Evolutionary conservation across 2,329 filamentous ascomycete genomes (phyloP), one percentile per base, ranked within the genome.

Genomic region (Fusarium algeriense): DNA sequence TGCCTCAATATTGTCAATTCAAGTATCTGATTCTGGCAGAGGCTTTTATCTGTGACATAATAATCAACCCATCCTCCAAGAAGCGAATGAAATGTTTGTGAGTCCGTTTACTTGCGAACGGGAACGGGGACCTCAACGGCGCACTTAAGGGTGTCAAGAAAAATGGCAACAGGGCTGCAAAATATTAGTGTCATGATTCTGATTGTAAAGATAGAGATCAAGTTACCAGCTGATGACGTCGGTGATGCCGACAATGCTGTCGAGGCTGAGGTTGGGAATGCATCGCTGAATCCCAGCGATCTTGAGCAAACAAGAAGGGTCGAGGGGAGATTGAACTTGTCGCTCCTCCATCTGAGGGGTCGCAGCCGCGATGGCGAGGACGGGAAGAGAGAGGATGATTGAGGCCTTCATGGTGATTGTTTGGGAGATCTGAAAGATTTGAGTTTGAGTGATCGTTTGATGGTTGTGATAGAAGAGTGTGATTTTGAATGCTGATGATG

Each of bases 211-310:
- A 23, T 23, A 23, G 20, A 23, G 20, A 23, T 23, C 4, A 23
- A 23, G 20, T 23, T 32, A 55, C 52, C 52, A 55, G 2, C 2
- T 2, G 19, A 34, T 0, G 12, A 43, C 0, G 3, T 37, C 15
- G 2, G 0, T 0, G 7, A 26, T 4, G 15, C 14, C 7, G 17
- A 26, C 4, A 12, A 9, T 6, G 15, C n/a, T 26, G 17, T 35
- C 5, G 20, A 32, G 17, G 19, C 0, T 23, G 12, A 46, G 46
- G 17, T 20, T 17, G 0, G 20, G 9, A 17, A 56, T 4, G 4
- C 54, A 57, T 0, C 0, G 1, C 9, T 2, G 12, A 23, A 50
- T 30, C 0, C n/a, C 43, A 6, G 10, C 0, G 11, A 57, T 15
- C 6, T 0, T 1, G 1, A 17, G 7, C 3, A 58, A 34, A 28